Evolutionary conservation across 176 grass and related monocot species (phyloP), one percentile per base, ranked within the genome.

Genomic region (Oryza coarctata): DNA sequence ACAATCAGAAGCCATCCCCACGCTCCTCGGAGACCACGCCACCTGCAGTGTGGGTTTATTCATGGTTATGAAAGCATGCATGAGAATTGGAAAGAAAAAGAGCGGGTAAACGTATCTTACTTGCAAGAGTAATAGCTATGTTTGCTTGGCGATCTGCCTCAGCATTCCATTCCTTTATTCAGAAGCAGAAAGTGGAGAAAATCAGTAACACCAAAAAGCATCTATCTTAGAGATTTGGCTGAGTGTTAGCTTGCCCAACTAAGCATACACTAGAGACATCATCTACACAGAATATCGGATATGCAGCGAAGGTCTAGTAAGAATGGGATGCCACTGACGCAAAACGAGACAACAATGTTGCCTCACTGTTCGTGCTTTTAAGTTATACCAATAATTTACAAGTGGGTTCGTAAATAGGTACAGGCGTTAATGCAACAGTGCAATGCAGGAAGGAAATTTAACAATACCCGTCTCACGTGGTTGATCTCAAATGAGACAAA

Each of bases 121-220:
- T 70, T 40, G 39, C 3, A 14, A 91, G 92, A 8, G 70, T 88
- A 38, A 78, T 23, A 47, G 75, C 88, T 22, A 91, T 84, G 80
- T 91, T 94, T 32, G 92, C 92, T 82, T 94, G 86, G 23, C 66
- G 73, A 87, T 94, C 92, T 1, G 92, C 92, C 84, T 91, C 86
- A 27, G 83, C 62, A 74, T 94, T 94, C 83, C 78, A 82, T 66
- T 86, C 88, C 92, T 94, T 68, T 76, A 84, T 62, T 63, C 33
- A 69, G 7, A 18, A 80, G 12, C 11, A 92, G 41, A 81, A 78
- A 78, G 43, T 75, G 20, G 30, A 34, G 11, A 80, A 44, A 71
- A 70, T 86, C 75, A 79, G 70, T 65, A 73, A 45, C 15, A 65
- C 30, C 30, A 29, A 81, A 20, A 20, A 3, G 70, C 44, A 18